Conservation (phyloP, 768 basidiomycete species). For the Phaeolepiota aurea region DNA sequence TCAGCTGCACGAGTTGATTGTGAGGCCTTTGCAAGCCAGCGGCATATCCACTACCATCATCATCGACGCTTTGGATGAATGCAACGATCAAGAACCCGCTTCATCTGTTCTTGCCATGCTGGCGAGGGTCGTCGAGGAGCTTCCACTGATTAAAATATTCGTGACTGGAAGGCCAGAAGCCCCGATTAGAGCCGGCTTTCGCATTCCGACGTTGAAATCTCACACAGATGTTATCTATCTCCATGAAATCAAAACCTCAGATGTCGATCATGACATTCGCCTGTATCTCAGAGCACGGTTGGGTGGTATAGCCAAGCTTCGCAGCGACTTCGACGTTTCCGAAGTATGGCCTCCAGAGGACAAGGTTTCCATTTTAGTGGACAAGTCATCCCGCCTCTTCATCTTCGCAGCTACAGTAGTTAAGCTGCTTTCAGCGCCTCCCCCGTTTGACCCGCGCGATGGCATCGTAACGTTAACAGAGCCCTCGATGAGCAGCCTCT, state of each 20-base stretch:
- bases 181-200: conserved; percentile 4
- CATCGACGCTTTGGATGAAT: conserved; percentile 8
- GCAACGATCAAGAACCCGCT: conserved; percentile 7
- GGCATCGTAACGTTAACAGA: background rate
- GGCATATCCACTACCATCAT: background rate
- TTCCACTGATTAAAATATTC: conserved; percentile 9
- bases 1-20: background rate
- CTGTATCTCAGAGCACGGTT: conserved; percentile 1
- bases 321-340: conserved; percentile 4
- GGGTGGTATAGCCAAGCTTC: background rate
- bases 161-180: conserved; percentile 6
- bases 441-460: background rate
- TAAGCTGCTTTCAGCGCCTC: conserved; percentile 7
- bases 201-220: background rate
- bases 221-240: conserved; percentile 11
- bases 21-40: background rate
- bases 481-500: background rate
- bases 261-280: conserved; percentile 15
- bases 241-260: conserved; percentile 13
- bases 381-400: conserved; percentile 11
- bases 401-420: conserved; percentile 13
- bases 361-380: conserved; percentile 6
- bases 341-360: conserved; percentile 12
- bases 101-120: conserved; percentile 6
- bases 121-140: background rate